Evolutionary conservation across 2,329 filamentous ascomycete species (phyloP).

Genomic region (Knoxdaviesia proteae): DNA sequence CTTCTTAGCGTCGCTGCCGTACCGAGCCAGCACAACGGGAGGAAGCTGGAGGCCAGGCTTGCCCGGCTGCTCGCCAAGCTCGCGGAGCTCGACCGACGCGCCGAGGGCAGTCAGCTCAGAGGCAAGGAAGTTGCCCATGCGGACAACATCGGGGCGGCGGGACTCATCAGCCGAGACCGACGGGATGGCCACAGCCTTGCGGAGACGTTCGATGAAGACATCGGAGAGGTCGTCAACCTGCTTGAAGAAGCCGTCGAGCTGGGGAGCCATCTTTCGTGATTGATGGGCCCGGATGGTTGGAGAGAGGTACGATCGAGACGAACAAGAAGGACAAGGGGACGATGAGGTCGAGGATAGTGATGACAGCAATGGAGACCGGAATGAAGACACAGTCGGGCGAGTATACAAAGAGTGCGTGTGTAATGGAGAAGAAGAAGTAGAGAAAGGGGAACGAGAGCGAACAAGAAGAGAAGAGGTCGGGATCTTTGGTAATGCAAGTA

Average conservation of each 20-base stretch:
- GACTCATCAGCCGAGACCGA: conserved; percentile 86
- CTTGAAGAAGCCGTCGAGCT: conserved; percentile 82
- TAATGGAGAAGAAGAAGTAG: conserved; percentile 1
- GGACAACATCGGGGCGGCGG: conserved; percentile 76
- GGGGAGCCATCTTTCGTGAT: conserved; percentile 64
- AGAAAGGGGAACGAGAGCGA: conserved; percentile 4
- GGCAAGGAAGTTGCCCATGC: conserved; percentile 86
- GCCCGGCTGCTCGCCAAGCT: conserved; percentile 77
- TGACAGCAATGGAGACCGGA: conserved; percentile 3
- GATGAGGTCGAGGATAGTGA: conserved; percentile 2
- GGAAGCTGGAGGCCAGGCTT: conserved; percentile 81
- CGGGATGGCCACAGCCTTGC: conserved; percentile 85
- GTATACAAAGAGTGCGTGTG: too few species aligned
- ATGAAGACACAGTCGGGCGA: background rate
- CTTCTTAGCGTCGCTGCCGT: conserved; percentile 83
- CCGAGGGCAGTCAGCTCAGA: conserved; percentile 66
- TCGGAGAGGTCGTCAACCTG: conserved; percentile 66
- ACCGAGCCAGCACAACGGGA: conserved; percentile 77
- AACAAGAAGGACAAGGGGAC: background rate
- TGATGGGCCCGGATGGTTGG: conserved; percentile 33
- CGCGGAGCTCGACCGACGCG: conserved; percentile 68
- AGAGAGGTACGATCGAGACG: conserved; percentile 26
- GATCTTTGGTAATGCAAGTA: background rate
- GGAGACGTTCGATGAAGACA: conserved; percentile 73
- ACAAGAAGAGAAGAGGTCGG: conserved; percentile 2